Base-by-base conservation (phyloP, 2,329 filamentous ascomycete species). In the Rhinocladiella similis region DNA sequence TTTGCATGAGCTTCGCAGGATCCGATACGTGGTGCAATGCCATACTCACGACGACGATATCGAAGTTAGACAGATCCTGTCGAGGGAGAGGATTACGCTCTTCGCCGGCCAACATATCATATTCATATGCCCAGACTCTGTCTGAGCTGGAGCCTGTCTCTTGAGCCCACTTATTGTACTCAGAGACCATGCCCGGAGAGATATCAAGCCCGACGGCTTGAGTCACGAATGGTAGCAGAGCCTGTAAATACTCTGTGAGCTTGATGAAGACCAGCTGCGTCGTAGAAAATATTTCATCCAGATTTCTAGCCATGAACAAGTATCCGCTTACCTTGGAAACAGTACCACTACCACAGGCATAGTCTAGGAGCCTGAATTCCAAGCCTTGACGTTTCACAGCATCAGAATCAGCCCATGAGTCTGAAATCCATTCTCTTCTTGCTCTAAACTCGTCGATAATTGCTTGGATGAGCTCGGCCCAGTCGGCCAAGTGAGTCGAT, bases 281-380 rank as follows among this genome's bases (percentile, higher is more conserved):
- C 22, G 22, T 25, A 25, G 22, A 25, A 7, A 25, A 25, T 25
- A 4, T 25, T 25, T 7, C 22, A 7, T 25, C 22, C 22, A 4
- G 22, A 4, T 4, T 25, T 25, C 7, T 25, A 25, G 22, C 22
- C 22, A 47, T 19, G 39, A 7, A 22, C 22, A n/a, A 25, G 22
- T 48, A 55, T 18, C 25, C 18, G 72, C 78, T 63, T 68, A 88
- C 86, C 69, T 81, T 78, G 12, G 86, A 87, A 60, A 89, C 76
- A 51, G 83, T 70, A 1, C 87, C 87, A 9, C 85, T 84, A 13
- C 88, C 88, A 67, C 87, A 91, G 14, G 88, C 88, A 70, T 91
- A 91, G 68, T 91, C 88, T 2, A 91, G 75, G 20, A 90, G 71
- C 45, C 80, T 79, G 41, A 84, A 55, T 63, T 22, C 67, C 65